Evolutionary conservation across 2,329 filamentous ascomycete species (phyloP).

Genomic region (Botryosphaeria agaves): DNA sequence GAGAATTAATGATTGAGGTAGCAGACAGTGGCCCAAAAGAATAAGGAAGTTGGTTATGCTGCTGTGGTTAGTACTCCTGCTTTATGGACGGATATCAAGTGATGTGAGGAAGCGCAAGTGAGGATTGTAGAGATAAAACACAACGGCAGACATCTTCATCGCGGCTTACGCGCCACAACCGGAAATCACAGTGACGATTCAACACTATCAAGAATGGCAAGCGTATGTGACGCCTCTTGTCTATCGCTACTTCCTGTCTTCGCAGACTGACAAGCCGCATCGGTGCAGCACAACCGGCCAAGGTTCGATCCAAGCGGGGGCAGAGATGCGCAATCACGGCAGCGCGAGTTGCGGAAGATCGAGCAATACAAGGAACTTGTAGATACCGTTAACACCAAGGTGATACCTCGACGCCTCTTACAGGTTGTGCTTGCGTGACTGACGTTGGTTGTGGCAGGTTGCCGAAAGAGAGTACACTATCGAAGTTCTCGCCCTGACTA

Average conservation of each 20-base stretch:
- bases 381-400: conserved; percentile 47
- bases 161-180: too few relatives aligned
- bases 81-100: too few relatives aligned
- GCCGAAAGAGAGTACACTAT: conserved; percentile 29
- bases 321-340: conserved; percentile 51
- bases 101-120: too few relatives aligned
- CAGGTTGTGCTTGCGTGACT: neutral
- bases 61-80: too few relatives aligned
- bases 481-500: conserved; percentile 48
- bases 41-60: too few relatives aligned
- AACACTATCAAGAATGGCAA: too few relatives aligned
- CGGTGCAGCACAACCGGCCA: conserved; percentile 61
- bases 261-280: conserved; percentile 7
- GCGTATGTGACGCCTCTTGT: conserved; percentile 14
- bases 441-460: conserved; percentile 15
- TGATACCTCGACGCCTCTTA: conserved; percentile 14
- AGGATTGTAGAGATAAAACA: too few relatives aligned
- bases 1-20: too few relatives aligned
- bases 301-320: conserved; percentile 39
- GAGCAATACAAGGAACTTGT: conserved; percentile 57
- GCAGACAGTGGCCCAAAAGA: too few relatives aligned
- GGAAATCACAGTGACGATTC: too few relatives aligned
- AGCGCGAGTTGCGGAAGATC: conserved; percentile 60
- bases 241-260: too few relatives aligned
- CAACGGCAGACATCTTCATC: too few relatives aligned